Evolutionary conservation across 441 rosid species (phyloP), one percentile per base, ranked within the genome.

Genomic region (Jatropha multifida): DNA sequence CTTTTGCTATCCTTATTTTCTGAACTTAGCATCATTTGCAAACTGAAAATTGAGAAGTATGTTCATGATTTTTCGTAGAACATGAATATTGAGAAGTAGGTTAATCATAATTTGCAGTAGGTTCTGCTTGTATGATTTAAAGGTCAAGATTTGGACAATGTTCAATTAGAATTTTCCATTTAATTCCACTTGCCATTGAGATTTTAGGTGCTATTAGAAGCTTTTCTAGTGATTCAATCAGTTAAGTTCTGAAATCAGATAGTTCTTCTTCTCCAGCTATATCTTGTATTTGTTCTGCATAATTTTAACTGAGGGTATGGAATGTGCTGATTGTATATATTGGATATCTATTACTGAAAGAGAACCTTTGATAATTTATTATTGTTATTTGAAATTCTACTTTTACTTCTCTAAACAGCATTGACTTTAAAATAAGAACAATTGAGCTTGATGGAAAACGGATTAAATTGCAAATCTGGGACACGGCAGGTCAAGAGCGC

Each of bases 401-500:
- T 68, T 69, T 10, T 73, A 73, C 88, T 73, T 91, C 97, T 75
- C 37, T 63, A 26, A 54, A 72, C 88, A 94, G 97, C 11, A 96
- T 96, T 78, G 98, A 96, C 79, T 96, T 96, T 77, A 96, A 94
- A 97, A 96, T 96, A 80, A 83, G 98, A 83, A 96, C 99, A 61
- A 88, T 96, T 76, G 98, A 96, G 88, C 94, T 96, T 61, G 98
- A 96, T 86, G 94, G 97, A 8, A 96, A 94, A 86, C 81, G 97
- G 74, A 94, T 96, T 83, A 96, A 96, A 84, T 85, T 96, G 72
- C 99, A 96, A 81, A 96, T 96, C 54, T 96, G 99, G 99, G 99
- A 94, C 75, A 96, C 98, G 69, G 99, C 99, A 56, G 99, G 99
- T 54, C 99, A 96, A 77, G 99, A 96, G 85, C 88, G 98, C 26